Base-by-base conservation (phyloP, 352 stramenopile species). In the Globisporangium cylindrosporum region DNA sequence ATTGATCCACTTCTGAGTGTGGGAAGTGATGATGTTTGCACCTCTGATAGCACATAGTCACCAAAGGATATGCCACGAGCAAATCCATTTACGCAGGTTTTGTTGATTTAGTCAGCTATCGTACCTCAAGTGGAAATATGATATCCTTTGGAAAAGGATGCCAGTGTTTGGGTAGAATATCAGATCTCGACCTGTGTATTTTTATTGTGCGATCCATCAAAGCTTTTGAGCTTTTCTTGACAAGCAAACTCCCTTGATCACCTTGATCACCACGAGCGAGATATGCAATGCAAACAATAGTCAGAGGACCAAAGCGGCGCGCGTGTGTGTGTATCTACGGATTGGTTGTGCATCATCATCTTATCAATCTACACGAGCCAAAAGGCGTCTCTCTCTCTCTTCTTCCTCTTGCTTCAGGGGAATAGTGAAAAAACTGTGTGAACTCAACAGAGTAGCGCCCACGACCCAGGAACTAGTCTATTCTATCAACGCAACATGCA, bases 401-500 rank as follows among this genome's bases (percentile, higher is more conserved):
- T n/a, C 15, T 22, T 51, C 43, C 36, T 43, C 36, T 18, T 43
- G 10, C 36, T 43, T 51, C 43, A 41, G 51, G n/a, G 51, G 51
- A 22, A 41, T 24, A 14, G 24, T 24, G 25, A 58, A 58, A 62
- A 77, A 55, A 24, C 48, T 55, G 20, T 54, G 70, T 77, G 36
- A 43, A 43, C 68, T 69, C 77, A 71, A 82, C 75, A 80, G 77
- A 88, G 82, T 90, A 92, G 84, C 81, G 81, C 84, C 82, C 72
- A 92, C 84, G 66, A 92, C 80, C 79, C 75, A 90, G 84, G 84
- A 90, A 91, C 82, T 92, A 86, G 76, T 89, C 82, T 91, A 93
- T 79, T 91, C 82, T 90, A 92, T 85, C 72, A 73, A 72, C 64
- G 70, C 62, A 73, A 74, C 51, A 59, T 62, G 55, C 43, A 46